Evolutionary conservation across 352 stramenopile genomes (phyloP).

Genomic region (Blastocystis sp.): DNA sequence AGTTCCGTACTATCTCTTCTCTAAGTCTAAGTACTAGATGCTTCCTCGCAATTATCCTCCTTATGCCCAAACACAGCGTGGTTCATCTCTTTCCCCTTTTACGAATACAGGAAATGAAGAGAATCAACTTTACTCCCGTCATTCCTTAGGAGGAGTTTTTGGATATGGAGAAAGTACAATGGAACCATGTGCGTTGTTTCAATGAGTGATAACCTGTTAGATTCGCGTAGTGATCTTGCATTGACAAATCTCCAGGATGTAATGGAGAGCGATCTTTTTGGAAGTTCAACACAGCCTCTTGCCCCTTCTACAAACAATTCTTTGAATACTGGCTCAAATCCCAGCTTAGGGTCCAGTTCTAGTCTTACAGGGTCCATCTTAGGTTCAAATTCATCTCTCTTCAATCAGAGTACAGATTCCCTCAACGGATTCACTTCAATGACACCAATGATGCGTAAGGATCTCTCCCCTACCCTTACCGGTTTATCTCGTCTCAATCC

Average conservation of each 20-base stretch:
- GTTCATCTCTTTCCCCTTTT: neutral
- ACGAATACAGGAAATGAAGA: neutral
- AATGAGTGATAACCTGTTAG: neutral
- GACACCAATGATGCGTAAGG: neutral
- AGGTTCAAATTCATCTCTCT: neutral
- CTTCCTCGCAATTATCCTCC: neutral
- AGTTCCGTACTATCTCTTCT: neutral
- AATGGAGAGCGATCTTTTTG: conserved; percentile 33
- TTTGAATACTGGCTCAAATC: neutral
- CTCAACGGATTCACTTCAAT: neutral
- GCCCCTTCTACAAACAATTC: neutral
- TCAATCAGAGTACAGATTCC: neutral
- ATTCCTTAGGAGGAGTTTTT: conserved; percentile 43
- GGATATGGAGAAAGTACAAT: conserved; percentile 37
- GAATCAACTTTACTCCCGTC: conserved; percentile 30
- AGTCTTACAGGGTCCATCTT: neutral
- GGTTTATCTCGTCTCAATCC: neutral
- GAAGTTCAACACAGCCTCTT: neutral
- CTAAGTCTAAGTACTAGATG: neutral
- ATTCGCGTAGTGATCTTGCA: neutral
- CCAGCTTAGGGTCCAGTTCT: neutral
- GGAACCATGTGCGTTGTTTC: conserved; percentile 1
- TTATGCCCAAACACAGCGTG: neutral
- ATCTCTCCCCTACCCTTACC: neutral
- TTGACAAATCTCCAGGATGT: conserved; percentile 56